phyloP scores from a whole-genome alignment of 2,329 filamentous ascomycete genomes.

The Hypoxylon sp. region DNA sequence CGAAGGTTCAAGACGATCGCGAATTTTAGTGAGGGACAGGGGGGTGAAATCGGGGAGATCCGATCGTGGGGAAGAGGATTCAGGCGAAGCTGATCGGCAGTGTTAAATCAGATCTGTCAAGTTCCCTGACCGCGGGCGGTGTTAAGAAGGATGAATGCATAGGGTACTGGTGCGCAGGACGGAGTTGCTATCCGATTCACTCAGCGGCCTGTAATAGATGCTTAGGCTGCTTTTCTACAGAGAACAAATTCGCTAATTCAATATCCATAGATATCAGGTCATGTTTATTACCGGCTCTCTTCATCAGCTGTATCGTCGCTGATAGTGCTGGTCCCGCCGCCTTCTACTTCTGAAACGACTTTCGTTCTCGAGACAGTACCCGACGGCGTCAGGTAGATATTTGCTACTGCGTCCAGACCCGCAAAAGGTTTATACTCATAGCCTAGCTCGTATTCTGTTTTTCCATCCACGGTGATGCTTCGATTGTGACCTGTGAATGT shows the following conservation, averaged over 20 bases:
- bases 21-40: neutral
- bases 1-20: neutral
- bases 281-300: neutral
- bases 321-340: constrained; percentile 65
- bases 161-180: no score
- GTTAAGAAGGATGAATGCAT: no score
- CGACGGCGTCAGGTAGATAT: constrained; percentile 61
- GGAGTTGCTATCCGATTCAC: neutral
- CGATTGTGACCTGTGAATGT: constrained; percentile 66
- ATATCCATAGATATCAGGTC: no score
- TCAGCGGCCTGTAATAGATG: neutral
- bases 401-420: constrained; percentile 59
- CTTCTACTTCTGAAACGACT: constrained; percentile 65
- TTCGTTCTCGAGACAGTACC: constrained; percentile 64
- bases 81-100: constrained; percentile 1
- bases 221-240: neutral
- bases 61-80: constrained; percentile 5
- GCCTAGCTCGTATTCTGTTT: constrained; percentile 62
- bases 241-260: neutral
- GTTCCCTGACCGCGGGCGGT: neutral
- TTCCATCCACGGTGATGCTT: constrained; percentile 58
- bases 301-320: constrained; percentile 53
- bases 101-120: constrained; percentile 1
- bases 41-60: constrained; percentile 4
- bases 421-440: constrained; percentile 66